Evolutionary conservation across 225 moss, liverwort and hornwort species (phyloP), one percentile per base, ranked within the genome.

Genomic region (Pleurozium schreberi): DNA sequence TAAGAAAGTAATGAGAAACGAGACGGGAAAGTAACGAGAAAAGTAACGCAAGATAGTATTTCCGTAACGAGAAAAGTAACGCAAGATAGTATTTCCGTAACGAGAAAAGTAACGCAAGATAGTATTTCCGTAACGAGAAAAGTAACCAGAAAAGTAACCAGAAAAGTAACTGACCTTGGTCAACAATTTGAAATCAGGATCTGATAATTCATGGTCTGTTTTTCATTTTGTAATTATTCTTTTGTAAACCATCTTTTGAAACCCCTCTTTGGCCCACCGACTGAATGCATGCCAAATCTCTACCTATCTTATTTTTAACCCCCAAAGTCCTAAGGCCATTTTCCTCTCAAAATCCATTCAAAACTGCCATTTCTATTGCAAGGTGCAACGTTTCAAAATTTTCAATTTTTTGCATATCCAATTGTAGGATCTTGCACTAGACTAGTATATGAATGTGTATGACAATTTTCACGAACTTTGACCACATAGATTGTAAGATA

Each of bases 261-360:
- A 49, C 7, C 2, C 31, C 7, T 30, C 33, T 11, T 4, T 20
- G 11, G 8, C 20, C 19, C 20, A 49, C 31, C n/a, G n/a, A 75
- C 0, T 6, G 4, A 34, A 50, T 75, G 33, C 33, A 75, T 20
- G 33, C 4, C 33, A 75, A 74, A 12, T 76, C 14, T 52, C 3
- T 52, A 52, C 9, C 2, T 50, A 3, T 8, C 28, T 59, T 40
- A 20, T 40, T 26, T n/a, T n/a, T n/a, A 4, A 9, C 0, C 9
- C 38, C 6, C 23, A 55, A 18, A 55, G 18, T 55, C n/a, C n/a
- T n/a, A n/a, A n/a, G n/a, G n/a, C n/a, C n/a, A 23, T 8, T 38
- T 38, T 53, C 2, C 1, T n/a, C n/a, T n/a, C n/a, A n/a, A 53
- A 15, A 17, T 57, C 4, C 0, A 0, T 55, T 55, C 17, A n/a